Percentiles rank a stretch among this genome's conserved stretches.
Evolutionary conservation across 495 filamentous ascomycete genomes (phyloP).

Genomic region (Penicillium coffeae): DNA sequence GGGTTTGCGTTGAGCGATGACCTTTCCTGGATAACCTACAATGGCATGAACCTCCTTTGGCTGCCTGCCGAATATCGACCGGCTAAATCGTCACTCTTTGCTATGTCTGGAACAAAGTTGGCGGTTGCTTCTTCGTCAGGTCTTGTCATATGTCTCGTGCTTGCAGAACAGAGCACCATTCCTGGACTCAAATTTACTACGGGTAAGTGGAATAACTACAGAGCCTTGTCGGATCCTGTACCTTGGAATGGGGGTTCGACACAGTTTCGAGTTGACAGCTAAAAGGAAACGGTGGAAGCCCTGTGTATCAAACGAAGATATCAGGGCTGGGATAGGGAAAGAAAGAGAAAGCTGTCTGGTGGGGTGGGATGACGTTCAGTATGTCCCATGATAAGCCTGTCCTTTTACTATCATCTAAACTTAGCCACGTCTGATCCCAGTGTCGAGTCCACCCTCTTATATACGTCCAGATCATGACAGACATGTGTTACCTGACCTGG

Average conservation of each 20-base stretch:
- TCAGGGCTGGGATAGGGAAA: no score
- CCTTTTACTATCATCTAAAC: no score
- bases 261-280: no score
- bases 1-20: slow-evolving; percentile 11
- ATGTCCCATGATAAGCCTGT: no score
- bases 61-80: slow-evolving; percentile 22
- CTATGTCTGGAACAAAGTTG: slow-evolving; percentile 2
- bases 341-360: no score
- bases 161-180: slow-evolving; percentile 5
- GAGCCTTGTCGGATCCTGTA: neutral
- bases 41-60: slow-evolving; percentile 15
- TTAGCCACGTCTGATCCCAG: no score
- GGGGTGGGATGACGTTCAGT: no score
- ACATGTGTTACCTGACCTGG: no score
- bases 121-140: slow-evolving; percentile 8
- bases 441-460: no score
- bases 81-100: neutral
- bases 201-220: neutral
- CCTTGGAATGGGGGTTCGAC: slow-evolving; percentile 1
- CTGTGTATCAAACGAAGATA: no score
- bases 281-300: no score
- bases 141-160: slow-evolving; percentile 8
- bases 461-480: no score
- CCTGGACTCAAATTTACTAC: neutral
- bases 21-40: slow-evolving; percentile 20